Base-by-base conservation (phyloP, 139 green algal species). In the Edaphochlamys debaryana region DNA sequence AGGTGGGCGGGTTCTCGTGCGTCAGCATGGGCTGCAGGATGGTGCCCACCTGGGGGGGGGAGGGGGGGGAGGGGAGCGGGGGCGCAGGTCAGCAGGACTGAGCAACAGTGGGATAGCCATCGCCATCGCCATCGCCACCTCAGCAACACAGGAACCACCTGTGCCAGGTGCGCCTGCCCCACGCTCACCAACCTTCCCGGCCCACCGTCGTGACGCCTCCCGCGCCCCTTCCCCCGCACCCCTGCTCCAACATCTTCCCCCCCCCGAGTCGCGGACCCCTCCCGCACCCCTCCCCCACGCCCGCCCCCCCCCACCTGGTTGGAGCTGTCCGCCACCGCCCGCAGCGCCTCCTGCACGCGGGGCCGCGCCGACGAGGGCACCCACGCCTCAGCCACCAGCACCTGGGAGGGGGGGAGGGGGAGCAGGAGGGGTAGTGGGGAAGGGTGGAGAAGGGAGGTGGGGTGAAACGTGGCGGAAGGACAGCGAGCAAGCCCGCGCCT, bases 381-480 rank as follows among this genome's bases (percentile, higher is more conserved):
- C 97, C 97, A 99, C 1, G 92, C 97, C 91, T 99, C 96, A 0
- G 94, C 97, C 50, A 99, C 91, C 67, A 99, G 92, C 85, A 94
- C 86, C 67, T 74, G 62, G 27, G 52, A 0, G n/a, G 38, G 3
- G 50, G 2, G 41, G n/a, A 30, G 42, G 22, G 36, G 38, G 15
- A 54, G n/a, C n/a, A n/a, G n/a, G n/a, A n/a, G n/a, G n/a, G n/a
- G n/a, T n/a, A n/a, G n/a, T n/a, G n/a, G n/a, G n/a, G n/a, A n/a
- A n/a, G n/a, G n/a, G n/a, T n/a, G n/a, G n/a, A n/a, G n/a, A n/a
- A n/a, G n/a, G n/a, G n/a, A n/a, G n/a, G n/a, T n/a, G n/a, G n/a
- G n/a, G n/a, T n/a, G n/a, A n/a, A n/a, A n/a, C n/a, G n/a, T n/a
- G n/a, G n/a, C n/a, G n/a, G n/a, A n/a, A n/a, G n/a, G n/a, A n/a